Conservation (phyloP, 768 basidiomycete species). For the Galerina sulciceps region DNA sequence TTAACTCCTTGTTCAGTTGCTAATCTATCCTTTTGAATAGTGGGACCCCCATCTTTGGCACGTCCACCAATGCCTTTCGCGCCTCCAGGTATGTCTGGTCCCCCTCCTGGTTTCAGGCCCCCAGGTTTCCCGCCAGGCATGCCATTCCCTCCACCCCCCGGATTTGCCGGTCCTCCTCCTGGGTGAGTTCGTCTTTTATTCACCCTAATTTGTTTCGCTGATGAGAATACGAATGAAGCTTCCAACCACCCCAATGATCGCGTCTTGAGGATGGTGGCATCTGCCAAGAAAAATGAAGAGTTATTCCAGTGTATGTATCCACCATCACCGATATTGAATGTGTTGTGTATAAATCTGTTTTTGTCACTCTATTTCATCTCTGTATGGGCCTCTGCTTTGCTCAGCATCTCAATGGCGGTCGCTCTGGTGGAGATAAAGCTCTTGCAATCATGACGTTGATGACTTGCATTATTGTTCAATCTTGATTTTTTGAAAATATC, state of each 20-base stretch:
- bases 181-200: constrained; percentile 55
- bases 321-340: constrained; percentile 4
- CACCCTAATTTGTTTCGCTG: constrained; percentile 8
- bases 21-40: constrained; percentile 36
- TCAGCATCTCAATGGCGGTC: constrained; percentile 2
- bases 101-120: constrained; percentile 85
- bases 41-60: constrained; percentile 62
- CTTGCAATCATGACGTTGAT: not conserved
- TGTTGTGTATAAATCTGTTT: constrained; percentile 11
- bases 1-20: constrained; percentile 4
- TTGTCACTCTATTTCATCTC: not conserved
- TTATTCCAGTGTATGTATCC: constrained; percentile 13
- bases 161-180: constrained; percentile 81
- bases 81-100: constrained; percentile 83
- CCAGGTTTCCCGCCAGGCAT: constrained; percentile 84
- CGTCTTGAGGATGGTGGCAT: constrained; percentile 3
- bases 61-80: constrained; percentile 72
- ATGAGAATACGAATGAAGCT: constrained; percentile 28
- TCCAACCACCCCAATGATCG: constrained; percentile 51
- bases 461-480: not conserved
- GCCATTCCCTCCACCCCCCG: constrained; percentile 81
- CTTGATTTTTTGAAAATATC: not conserved
- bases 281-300: constrained; percentile 1
- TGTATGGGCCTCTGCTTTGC: not conserved
- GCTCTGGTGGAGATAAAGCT: constrained; percentile 1